These are phyloP conservation scores for Gynostemma pentaphyllum DNA, from an alignment of 306 rosid genomes.

Conservation along the genomic window DNA sequence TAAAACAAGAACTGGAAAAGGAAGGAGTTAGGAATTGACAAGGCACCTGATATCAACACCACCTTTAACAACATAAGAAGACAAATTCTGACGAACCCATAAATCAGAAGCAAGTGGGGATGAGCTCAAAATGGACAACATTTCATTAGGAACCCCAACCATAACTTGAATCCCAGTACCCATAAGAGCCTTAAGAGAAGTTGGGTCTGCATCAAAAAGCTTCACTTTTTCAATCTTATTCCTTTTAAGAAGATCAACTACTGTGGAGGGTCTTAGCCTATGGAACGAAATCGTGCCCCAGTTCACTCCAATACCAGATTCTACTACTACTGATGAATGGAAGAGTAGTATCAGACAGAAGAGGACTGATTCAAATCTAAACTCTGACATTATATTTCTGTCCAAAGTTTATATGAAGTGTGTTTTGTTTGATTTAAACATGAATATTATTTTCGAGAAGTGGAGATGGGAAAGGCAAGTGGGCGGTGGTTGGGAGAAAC, in stretches of 20 bases:
- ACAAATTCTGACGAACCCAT: conserved; percentile 75
- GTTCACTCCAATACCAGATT: conserved; percentile 72
- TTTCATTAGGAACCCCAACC: conserved; percentile 87
- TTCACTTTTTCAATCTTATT: conserved; percentile 70
- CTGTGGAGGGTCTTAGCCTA: conserved; percentile 60
- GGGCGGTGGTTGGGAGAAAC: background rate
- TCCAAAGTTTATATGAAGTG: background rate
- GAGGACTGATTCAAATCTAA: conserved; percentile 16
- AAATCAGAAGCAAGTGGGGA: conserved; percentile 59
- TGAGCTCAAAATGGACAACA: conserved; percentile 47
- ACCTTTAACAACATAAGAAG: conserved; percentile 48
- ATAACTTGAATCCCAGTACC: conserved; percentile 73
- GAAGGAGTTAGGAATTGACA: background rate
- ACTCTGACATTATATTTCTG: conserved; percentile 31
- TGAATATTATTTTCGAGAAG: background rate
- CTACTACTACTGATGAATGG: conserved; percentile 27
- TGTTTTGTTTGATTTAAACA: background rate
- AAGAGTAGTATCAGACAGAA: conserved; percentile 15
- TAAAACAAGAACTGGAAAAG: background rate
- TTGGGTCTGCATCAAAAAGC: conserved; percentile 76
- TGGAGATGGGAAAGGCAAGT: background rate
- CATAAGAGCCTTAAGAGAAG: conserved; percentile 36
- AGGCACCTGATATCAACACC: conserved; percentile 86
- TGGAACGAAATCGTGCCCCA: conserved; percentile 79
- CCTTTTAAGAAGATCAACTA: conserved; percentile 56